Evolutionary conservation across 371 early-diverging fungal species (phyloP).

Genomic region (Nematocida parisii): DNA sequence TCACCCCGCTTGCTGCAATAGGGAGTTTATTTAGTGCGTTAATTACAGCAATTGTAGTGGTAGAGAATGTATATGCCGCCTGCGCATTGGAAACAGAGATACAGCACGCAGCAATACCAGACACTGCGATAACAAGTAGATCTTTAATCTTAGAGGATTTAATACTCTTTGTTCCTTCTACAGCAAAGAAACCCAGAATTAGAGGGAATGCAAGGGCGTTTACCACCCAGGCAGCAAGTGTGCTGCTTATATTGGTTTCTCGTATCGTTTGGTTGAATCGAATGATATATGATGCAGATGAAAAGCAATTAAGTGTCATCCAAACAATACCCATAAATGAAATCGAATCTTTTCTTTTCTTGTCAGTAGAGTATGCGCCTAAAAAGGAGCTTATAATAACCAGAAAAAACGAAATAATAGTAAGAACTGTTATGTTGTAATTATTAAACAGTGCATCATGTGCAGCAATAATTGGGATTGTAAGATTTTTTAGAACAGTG

Average conservation of each 20-base stretch:
- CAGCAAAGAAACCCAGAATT: slow-evolving; percentile 74
- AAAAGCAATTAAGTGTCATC: slow-evolving; percentile 82
- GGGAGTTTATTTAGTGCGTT: slow-evolving; percentile 95
- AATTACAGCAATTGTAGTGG: slow-evolving; percentile 95
- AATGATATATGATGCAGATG: slow-evolving; percentile 82
- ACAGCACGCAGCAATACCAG: slow-evolving; percentile 80
- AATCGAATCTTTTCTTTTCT: slow-evolving; percentile 6
- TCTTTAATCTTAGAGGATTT: neutral
- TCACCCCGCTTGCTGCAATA: slow-evolving; percentile 84
- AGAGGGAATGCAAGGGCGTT: slow-evolving; percentile 82
- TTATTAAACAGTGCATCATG: slow-evolving; percentile 80
- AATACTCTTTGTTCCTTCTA: slow-evolving; percentile 72
- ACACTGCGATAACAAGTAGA: slow-evolving; percentile 73
- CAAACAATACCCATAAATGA: slow-evolving; percentile 76
- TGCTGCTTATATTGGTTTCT: slow-evolving; percentile 5
- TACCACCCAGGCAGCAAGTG: slow-evolving; percentile 82
- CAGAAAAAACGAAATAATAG: slow-evolving; percentile 77
- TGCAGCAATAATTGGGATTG: slow-evolving; percentile 89
- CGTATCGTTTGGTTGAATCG: slow-evolving; percentile 80
- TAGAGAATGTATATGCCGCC: slow-evolving; percentile 85
- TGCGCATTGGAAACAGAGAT: slow-evolving; percentile 79
- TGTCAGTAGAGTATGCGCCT: slow-evolving; percentile 74
- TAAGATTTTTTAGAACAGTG: slow-evolving; percentile 94
- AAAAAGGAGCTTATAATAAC: slow-evolving; percentile 88
- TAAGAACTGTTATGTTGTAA: slow-evolving; percentile 74